Evolutionary conservation across 2,329 filamentous ascomycete species (phyloP), one percentile per base, ranked within the genome.

Genomic region (Paecilomyces niveus): DNA sequence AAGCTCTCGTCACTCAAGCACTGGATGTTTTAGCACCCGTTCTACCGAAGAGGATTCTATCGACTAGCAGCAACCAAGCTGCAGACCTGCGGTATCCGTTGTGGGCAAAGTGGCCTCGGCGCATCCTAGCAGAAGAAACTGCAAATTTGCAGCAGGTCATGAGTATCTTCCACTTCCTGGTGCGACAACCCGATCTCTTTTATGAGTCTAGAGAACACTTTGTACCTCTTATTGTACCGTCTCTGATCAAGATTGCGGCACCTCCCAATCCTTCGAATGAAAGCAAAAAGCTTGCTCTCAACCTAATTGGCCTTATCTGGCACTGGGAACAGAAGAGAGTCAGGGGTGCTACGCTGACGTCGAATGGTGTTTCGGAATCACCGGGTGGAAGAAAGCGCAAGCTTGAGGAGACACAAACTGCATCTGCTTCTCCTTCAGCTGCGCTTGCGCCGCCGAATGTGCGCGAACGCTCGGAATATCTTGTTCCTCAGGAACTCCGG

Each of bases 161-260:
- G 56, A 94, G 89, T 77, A 97, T 99, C 66, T 97, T 97, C 79
- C 89, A 97, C 68, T 99, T 99, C 76, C 81, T 99, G 33, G 93
- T 97, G 35, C 86, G 90, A 58, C 93, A 99, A 70, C 89, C 92
- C 0, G 88, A 94, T 67, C 79, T 99, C 3, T 99, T 99, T 77
- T 99, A 95, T 66, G 93, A 97, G 63, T 92, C 91, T 1, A 83
- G 94, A 57, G 94, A 99, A 64, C 92, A 93, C 69, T 95, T 97
- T 64, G 86, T 92, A 3, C 85, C 89, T 58, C 84, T 94, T 63
- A 95, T 99, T 70, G 92, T 99, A 58, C 88, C 87, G 1, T 93
- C 91, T 3, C 80, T 99, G 35, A 84, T 89, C 56, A 97, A 97
- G 74, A 90, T 99, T 57, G 92, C 92, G 0, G 83, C 90, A 3